phyloP scores from a whole-genome alignment of 2,329 filamentous ascomycete species.

The Ramularia endophylla region DNA sequence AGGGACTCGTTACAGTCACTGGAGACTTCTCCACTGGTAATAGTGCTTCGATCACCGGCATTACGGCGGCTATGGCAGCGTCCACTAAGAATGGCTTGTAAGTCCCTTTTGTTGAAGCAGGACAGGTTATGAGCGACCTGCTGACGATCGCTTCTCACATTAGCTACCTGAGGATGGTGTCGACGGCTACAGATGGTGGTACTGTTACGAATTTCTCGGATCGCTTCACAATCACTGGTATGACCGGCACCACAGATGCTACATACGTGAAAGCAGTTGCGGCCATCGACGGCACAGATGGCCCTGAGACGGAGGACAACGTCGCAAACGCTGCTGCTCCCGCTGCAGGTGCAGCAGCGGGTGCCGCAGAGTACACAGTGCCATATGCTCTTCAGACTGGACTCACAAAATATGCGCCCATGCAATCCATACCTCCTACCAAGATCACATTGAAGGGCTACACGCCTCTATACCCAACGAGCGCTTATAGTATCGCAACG shows the following conservation, averaged over 20 bases:
- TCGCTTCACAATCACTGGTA: constrained; percentile 59
- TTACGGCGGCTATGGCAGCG: constrained; percentile 10
- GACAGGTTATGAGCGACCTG: not conserved
- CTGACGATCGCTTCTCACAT: constrained; percentile 7
- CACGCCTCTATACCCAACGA: constrained; percentile 51
- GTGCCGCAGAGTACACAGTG: constrained; percentile 25
- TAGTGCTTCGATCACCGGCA: not conserved
- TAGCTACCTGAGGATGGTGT: constrained; percentile 56
- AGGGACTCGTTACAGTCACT: constrained; percentile 12
- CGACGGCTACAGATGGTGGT: constrained; percentile 49
- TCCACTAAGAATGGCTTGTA: constrained; percentile 52
- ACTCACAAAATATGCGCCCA: constrained; percentile 54
- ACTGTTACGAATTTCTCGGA: constrained; percentile 54
- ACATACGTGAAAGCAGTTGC: constrained; percentile 33
- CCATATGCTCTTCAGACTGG: constrained; percentile 54
- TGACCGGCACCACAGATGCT: constrained; percentile 55
- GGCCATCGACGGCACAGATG: constrained; percentile 34
- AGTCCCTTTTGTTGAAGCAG: constrained; percentile 20
- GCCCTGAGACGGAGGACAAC: constrained; percentile 32
- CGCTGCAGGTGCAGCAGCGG: constrained; percentile 14
- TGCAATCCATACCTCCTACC: constrained; percentile 54
- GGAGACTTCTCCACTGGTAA: constrained; percentile 11
- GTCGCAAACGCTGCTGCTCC: constrained; percentile 21
- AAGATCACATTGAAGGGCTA: constrained; percentile 51
- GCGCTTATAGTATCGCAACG: constrained; percentile 47